Base-by-base conservation (phyloP, 2,329 filamentous ascomycete species). In the Colletotrichum orbiculare region DNA sequence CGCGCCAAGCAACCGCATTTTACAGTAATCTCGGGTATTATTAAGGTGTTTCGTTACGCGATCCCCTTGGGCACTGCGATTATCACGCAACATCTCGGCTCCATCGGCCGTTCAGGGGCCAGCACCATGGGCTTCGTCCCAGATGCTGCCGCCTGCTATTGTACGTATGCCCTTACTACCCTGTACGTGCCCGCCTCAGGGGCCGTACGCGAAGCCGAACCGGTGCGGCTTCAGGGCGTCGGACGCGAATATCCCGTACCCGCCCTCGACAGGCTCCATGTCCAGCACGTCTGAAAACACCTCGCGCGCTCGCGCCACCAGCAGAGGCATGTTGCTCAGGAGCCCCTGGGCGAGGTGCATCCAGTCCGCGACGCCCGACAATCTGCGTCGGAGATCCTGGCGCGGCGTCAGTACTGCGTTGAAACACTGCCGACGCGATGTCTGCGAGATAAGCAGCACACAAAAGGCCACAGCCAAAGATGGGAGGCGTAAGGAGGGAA, bases 291-390 rank as follows among this genome's bases (percentile, higher is more conserved):
- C 62, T 13, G 58, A 54, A 12, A 65, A 56, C 2, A 62, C n/a
- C 0, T 48, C 58, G 33, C 41, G 46, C 54, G 58, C 52, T 8
- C 62, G 52, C 2, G 58, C 52, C 8, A 52, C 8, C 25, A 62
- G 15, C 4, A 39, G 1, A 1, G 58, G 50, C 4, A 62, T 62
- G 41, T 65, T 65, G 15, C 62, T 56, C 35, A 65, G 13, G 46
- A 65, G 58, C 8, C 62, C 62, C 15, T 65, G 52, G 8, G 62
- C 46, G 7, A 65, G 41, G 13, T 62, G 41, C 46, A 60, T 65
- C 62, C 62, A 65, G n/a, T 65, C 62, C 10, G 57, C 35, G 33
- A 62, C 62, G 15, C 25, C 52, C 13, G 58, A 65, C 12, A 65
- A 58, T 34, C 53, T 56, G n/a, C 47, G 17, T 2, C 62, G 62